These are phyloP conservation scores for Geotrichum phurueaensis DNA, from an alignment of 1,139 yeast genomes.

Conservation along the genomic window DNA sequence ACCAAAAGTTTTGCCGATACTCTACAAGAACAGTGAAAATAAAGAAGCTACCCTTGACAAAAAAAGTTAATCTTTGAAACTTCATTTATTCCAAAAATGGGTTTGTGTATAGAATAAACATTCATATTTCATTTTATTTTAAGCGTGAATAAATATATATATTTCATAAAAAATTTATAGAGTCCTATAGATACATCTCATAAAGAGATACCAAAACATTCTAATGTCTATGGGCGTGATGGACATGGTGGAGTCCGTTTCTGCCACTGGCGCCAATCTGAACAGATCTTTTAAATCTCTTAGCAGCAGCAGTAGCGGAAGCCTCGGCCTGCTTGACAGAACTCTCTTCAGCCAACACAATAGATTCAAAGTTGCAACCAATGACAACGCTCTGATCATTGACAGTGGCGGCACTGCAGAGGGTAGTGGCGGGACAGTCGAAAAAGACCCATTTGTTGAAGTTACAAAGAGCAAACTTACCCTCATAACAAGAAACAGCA, in stretches of 20 bases:
- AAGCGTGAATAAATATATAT: not conserved
- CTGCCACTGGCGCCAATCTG: not conserved
- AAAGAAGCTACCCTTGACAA: too few species aligned
- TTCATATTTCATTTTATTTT: not conserved
- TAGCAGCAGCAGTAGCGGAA: not conserved
- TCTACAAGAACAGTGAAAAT: too few species aligned
- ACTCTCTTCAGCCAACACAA: slow-evolving; percentile 8
- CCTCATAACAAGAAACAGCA: slow-evolving; percentile 13
- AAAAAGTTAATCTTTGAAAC: too few species aligned
- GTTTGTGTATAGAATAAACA: too few species aligned
- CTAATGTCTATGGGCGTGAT: not conserved
- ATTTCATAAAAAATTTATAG: not conserved
- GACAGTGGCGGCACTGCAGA: slow-evolving; percentile 46
- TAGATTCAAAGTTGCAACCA: slow-evolving; percentile 24
- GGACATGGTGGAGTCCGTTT: not conserved
- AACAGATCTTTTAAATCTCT: not conserved
- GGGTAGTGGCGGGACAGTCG: slow-evolving; percentile 54
- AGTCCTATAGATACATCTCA: not conserved
- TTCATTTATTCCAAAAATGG: too few species aligned
- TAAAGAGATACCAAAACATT: not conserved
- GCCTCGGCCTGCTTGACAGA: slow-evolving; percentile 5
- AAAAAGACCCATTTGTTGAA: slow-evolving; percentile 50
- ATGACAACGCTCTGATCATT: slow-evolving; percentile 28
- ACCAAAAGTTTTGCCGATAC: too few species aligned
- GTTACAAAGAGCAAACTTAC: slow-evolving; percentile 16